Percentiles rank a stretch among this genome's conserved stretches.
Conservation (phyloP, 164 flowering plant genomes). For the Houttuynia cordata region DNA sequence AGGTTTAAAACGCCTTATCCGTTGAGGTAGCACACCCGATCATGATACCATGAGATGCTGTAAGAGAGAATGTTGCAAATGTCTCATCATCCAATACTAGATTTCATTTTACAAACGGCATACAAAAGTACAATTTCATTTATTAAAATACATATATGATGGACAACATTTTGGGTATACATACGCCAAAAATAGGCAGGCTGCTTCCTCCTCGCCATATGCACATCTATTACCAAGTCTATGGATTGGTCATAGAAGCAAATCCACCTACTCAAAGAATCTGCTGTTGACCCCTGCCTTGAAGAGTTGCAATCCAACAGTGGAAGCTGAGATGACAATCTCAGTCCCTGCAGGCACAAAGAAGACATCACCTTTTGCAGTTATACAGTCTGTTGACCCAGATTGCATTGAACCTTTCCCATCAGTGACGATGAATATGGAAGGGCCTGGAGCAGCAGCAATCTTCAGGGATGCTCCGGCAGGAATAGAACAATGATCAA, state of each 20-base stretch:
- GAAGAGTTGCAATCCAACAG: constrained; percentile 31
- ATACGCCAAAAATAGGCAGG: background rate
- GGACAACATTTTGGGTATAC: no score
- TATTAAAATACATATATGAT: no score
- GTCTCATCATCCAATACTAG: no score
- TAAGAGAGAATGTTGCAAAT: no score
- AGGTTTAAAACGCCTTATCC: no score
- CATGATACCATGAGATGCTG: no score
- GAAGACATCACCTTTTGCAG: constrained; percentile 50
- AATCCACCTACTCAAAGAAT: constrained; percentile 3
- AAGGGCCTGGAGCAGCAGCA: constrained; percentile 60
- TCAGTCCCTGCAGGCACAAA: constrained; percentile 57
- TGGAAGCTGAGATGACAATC: constrained; percentile 16
- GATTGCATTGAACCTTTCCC: constrained; percentile 49
- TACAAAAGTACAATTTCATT: no score
- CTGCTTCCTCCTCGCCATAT: background rate
- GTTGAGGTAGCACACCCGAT: no score
- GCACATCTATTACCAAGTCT: no score
- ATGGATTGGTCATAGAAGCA: no score
- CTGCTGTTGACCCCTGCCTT: constrained; percentile 69
- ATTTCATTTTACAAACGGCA: no score
- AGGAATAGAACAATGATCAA: constrained; percentile 60
- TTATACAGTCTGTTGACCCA: constrained; percentile 10
- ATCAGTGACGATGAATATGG: constrained; percentile 40
- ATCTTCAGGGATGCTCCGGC: constrained; percentile 32